These are phyloP conservation scores for Lichtheimia ramosa DNA, from an alignment of 371 early-diverging fungal species.

Conservation along the genomic window DNA sequence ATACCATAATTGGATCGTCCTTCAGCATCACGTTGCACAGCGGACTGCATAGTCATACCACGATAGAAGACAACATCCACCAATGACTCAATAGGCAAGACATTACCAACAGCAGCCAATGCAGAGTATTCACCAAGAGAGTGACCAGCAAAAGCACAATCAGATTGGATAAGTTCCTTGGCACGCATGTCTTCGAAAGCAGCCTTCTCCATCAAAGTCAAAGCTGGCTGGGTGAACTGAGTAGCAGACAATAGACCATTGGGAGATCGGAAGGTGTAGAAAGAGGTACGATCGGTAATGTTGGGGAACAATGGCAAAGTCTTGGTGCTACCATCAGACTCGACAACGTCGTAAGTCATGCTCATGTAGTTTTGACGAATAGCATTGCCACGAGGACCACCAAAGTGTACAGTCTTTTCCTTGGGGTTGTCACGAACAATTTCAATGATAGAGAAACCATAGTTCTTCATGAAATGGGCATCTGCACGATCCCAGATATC, in stretches of 20 bases:
- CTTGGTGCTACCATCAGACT: constrained; percentile 68
- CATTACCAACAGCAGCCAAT: constrained; percentile 88
- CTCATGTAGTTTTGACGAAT: constrained; percentile 89
- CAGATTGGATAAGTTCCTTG: constrained; percentile 81
- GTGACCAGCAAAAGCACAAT: constrained; percentile 94
- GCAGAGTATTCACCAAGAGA: constrained; percentile 96
- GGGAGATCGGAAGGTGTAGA: constrained; percentile 90
- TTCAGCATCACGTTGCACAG: constrained; percentile 81
- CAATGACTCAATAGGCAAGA: constrained; percentile 82
- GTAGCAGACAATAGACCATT: constrained; percentile 92
- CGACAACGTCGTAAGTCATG: constrained; percentile 89
- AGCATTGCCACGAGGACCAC: constrained; percentile 86
- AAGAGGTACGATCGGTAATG: constrained; percentile 79
- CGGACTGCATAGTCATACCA: constrained; percentile 96
- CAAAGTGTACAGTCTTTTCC: constrained; percentile 91
- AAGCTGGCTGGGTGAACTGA: constrained; percentile 94
- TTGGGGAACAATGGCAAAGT: constrained; percentile 89
- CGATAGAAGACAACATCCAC: constrained; percentile 96
- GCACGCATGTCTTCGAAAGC: constrained; percentile 91
- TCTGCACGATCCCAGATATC: constrained; percentile 95
- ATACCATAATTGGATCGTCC: constrained; percentile 94
- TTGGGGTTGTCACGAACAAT: constrained; percentile 94
- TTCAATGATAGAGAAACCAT: constrained; percentile 90
- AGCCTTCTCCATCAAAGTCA: constrained; percentile 93
- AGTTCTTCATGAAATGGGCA: constrained; percentile 80